Base-by-base conservation (phyloP, 805 yeast species). In the Candida succiphila region DNA sequence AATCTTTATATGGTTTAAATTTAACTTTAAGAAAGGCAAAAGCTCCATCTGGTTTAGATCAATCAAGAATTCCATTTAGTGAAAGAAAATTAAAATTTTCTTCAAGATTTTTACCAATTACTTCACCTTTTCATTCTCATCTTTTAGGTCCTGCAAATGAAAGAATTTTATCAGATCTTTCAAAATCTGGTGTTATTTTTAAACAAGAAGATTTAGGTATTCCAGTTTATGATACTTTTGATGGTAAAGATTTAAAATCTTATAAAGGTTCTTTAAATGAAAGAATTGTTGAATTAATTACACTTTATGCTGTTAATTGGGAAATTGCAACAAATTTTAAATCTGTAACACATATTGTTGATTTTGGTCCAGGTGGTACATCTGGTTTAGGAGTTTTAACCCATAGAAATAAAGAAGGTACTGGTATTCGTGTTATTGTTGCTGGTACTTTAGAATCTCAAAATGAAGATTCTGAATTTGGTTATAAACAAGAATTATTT, bases 321-420 rank as follows among this genome's bases (percentile, higher is more conserved):
- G 97, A 92, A 65, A 45, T 47, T 20, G 94, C 97, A 21, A 88
- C 96, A 25, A 56, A 73, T 44, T 85, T 84, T 57, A 57, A 72
- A 31, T 72, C 92, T 19, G n/a, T n/a, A n/a, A 83, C 96, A 30
- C 98, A 92, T 57, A 74, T 92, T 49, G 60, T 92, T 41, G 99
- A 92, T 63, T 92, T 92, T 49, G 99, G 99, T 56, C 99, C 98
- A 41, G 98, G 99, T 62, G 97, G 97, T 48, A 78, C 85, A 25
- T 84, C 96, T 29, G 99, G 98, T 50, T 69, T 92, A 45, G 98
- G 98, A 63, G 83, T 83, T 41, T 71, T 92, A 48, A 92, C 98
- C 37, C 96, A 87, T 63, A 81, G 95, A 64, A 92, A 89, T 69
- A 92, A 89, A 62, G 98, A 92, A 51, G 99, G 99, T 60, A 86